phyloP scores from a whole-genome alignment of 73 alveolate genomes.

The Symbiodinium pilosum region DNA sequence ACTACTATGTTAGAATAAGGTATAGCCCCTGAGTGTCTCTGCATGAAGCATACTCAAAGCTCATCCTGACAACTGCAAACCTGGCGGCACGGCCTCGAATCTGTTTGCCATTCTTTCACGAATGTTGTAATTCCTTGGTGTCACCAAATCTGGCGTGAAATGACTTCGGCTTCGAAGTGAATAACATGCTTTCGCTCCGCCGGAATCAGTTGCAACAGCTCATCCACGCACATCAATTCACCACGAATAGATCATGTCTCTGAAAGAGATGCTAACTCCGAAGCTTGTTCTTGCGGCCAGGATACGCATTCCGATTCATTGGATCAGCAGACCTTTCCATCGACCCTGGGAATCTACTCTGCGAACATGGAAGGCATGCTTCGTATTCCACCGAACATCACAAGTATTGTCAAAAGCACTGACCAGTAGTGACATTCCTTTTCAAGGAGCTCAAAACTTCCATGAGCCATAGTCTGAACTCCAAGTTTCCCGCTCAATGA shows the following conservation, averaged over 20 bases:
- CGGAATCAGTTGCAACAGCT: not conserved
- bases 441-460: not conserved
- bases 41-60: too few species aligned
- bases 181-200: not conserved
- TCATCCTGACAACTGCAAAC: not conserved
- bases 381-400: too few species aligned
- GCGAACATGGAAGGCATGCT: not conserved
- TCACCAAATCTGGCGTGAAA: not conserved
- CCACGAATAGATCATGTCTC: too few species aligned
- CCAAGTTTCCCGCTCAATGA: too few species aligned
- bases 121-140: conserved; percentile 59
- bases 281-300: not conserved
- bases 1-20: too few species aligned
- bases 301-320: conserved; percentile 39
- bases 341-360: not conserved
- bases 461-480: not conserved
- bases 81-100: conserved; percentile 39
- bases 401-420: not conserved
- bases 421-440: not conserved
- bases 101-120: conserved; percentile 85
- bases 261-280: too few species aligned
- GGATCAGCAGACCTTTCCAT: conserved; percentile 22
- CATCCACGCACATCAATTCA: too few species aligned
- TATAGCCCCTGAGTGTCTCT: too few species aligned
- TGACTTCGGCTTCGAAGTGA: not conserved